These are phyloP conservation scores for Diversispora epigaea DNA, from an alignment of 192 early-diverging fungal species.

Conservation along the genomic window DNA sequence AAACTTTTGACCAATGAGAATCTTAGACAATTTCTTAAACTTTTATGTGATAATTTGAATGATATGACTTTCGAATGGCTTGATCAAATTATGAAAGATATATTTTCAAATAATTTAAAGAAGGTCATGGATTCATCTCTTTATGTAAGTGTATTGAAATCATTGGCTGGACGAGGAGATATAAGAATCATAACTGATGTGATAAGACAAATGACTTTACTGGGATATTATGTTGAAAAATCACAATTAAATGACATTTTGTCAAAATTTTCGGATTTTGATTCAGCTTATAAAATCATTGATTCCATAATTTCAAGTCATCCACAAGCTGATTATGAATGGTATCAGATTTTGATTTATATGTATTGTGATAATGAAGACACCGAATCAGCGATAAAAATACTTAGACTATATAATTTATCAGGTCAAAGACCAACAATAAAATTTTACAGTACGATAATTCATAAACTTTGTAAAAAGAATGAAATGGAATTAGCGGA, in stretches of 20 bases:
- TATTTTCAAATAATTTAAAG: neutral
- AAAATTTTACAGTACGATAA: neutral
- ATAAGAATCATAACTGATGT: neutral
- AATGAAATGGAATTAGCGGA: neutral
- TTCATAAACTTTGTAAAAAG: neutral
- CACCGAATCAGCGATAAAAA: neutral
- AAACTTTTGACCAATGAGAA: neutral
- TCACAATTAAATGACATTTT: neutral
- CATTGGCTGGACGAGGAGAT: neutral
- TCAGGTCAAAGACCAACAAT: constrained; percentile 3
- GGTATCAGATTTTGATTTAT: neutral
- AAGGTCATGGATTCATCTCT: neutral
- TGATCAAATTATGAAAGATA: constrained; percentile 1
- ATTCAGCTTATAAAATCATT: neutral
- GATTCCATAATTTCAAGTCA: neutral
- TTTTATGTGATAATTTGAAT: neutral
- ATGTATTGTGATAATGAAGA: neutral
- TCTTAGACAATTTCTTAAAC: neutral
- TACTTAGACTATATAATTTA: neutral
- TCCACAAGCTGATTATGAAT: neutral
- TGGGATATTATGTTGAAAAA: neutral
- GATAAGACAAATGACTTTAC: neutral
- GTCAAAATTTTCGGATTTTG: neutral
- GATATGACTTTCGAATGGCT: constrained; percentile 4
- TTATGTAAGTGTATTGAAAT: neutral